Base-by-base conservation (phyloP, 192 early-diverging fungal genomes). In the Linnemannia exigua region DNA sequence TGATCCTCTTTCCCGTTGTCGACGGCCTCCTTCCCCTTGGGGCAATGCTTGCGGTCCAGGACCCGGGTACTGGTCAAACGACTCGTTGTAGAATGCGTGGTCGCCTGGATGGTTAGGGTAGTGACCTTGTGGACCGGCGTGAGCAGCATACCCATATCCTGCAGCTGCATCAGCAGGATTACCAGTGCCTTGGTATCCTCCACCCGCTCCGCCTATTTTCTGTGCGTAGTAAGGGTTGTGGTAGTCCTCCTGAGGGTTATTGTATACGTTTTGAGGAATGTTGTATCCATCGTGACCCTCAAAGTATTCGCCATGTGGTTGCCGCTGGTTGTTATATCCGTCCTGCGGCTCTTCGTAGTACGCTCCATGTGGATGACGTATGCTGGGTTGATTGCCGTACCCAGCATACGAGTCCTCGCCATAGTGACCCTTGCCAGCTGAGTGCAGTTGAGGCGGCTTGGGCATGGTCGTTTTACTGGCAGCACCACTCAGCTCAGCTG, bases 141-240 rank as follows among this genome's bases (percentile, higher is more conserved):
- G 41, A 44, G 3, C 41, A 44, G 41, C 8, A 61, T 73, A 38
- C 15, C 31, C 54, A 20, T 75, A 44, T 17, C 58, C 54, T 63
- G 12, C 58, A 15, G 28, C 58, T 31, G 58, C 58, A 11, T 20
- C 52, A 25, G 51, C 51, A 25, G n/a, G 22, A 54, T 14, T 19
- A 50, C 52, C 52, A 14, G 28, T 15, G 36, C 38, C 33, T 33
- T 70, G 74, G 7, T 36, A 37, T 51, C 54, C 51, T n/a, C 74
- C 52, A 46, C 38, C 25, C 25, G 35, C 51, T 28, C 41, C 36
- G 41, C 41, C 41, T 20, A 16, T 20, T 5, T 71, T 36, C 28
- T 72, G 51, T 2, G 77, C 82, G 36, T 84, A 84, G 67, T 84
- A 61, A 0, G 76, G 76, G 46, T 84, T 79, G n/a, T 84, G 79